Evolutionary conservation across 768 basidiomycete species (phyloP).

Genomic region (Kwoniella europaea): DNA sequence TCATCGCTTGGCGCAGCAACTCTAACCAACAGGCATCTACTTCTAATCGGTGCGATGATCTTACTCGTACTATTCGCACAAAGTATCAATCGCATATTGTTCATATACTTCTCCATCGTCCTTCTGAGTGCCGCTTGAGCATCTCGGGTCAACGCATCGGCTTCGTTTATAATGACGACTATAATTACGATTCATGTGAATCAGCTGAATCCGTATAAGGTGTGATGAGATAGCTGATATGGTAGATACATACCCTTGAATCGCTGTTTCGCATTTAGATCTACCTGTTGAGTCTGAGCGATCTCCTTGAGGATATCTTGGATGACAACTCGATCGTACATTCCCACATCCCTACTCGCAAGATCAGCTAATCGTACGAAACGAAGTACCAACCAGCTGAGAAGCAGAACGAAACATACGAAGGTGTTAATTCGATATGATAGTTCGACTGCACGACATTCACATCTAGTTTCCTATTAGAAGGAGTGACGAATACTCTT

Average conservation of each 20-base stretch:
- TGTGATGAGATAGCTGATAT: not conserved
- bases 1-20: conserved; percentile 81
- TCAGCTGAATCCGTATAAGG: not conserved
- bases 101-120: conserved; percentile 99
- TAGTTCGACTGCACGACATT: conserved; percentile 98
- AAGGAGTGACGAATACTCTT: conserved; percentile 90
- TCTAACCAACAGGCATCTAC: conserved; percentile 89
- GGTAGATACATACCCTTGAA: conserved; percentile 78
- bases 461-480: conserved; percentile 90
- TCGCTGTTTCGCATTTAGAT: conserved; percentile 88
- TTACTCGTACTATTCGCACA: conserved; percentile 94
- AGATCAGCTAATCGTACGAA: not conserved
- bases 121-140: conserved; percentile 95
- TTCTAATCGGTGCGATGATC: conserved; percentile 95
- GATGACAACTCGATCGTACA: conserved; percentile 90
- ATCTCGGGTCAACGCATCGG: conserved; percentile 90
- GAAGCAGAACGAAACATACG: conserved; percentile 62
- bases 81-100: conserved; percentile 92
- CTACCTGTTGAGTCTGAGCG: conserved; percentile 97
- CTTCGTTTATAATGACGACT: conserved; percentile 99
- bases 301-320: conserved; percentile 98
- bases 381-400: conserved; percentile 1
- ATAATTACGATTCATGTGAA: not conserved
- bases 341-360: conserved; percentile 82
- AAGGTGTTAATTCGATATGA: conserved; percentile 96